Base-by-base conservation (phyloP, 2,329 filamentous ascomycete species). In the Monilinia fructigena region DNA sequence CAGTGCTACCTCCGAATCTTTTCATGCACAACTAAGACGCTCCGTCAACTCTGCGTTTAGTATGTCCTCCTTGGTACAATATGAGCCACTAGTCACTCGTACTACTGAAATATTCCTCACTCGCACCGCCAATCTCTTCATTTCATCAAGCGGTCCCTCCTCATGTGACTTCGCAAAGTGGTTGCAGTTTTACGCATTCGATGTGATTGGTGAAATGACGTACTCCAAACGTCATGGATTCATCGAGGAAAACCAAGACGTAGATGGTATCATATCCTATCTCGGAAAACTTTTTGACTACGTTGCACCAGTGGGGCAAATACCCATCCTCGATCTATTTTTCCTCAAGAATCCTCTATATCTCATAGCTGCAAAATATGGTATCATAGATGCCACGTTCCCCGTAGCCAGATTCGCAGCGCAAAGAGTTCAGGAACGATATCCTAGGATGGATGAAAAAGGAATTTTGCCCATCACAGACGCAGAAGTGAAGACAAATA, bases 171-270 rank as follows among this genome's bases (percentile, higher is more conserved):
- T 92, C 66, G 85, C 86, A 1, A 80, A 82, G 66, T 93, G 90
- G 90, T 79, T 93, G 66, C 90, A 93, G 73, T 93, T 88, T 75
- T 93, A 91, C 71, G 91, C 91, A 0, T 93, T 93, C 73, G 91
- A 93, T 74, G 90, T 93, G 18, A 92, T 92, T 69, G 89, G 89
- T 7, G 87, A 91, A 68, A 85, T 93, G 73, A 92, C 89, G 0
- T 93, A 91, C 78, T 87, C 86, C 75, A 91, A 91, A 75, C 82
- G 89, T 0, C 83, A 92, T 67, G 91, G 91, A 0, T 93, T 93
- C 70, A 78, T 93, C 2, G 89, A 93, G 76, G 83, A 85, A 74
- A 88, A 91, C 61, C 82, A 88, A 74, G 91, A 93, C 69, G 86
- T 93, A 16, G 89, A 91, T 69, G 89, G 89, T 0, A 92, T 93